Base-by-base conservation (phyloP, 2,329 filamentous ascomycete genomes). In the Trichoderma guizhouense region DNA sequence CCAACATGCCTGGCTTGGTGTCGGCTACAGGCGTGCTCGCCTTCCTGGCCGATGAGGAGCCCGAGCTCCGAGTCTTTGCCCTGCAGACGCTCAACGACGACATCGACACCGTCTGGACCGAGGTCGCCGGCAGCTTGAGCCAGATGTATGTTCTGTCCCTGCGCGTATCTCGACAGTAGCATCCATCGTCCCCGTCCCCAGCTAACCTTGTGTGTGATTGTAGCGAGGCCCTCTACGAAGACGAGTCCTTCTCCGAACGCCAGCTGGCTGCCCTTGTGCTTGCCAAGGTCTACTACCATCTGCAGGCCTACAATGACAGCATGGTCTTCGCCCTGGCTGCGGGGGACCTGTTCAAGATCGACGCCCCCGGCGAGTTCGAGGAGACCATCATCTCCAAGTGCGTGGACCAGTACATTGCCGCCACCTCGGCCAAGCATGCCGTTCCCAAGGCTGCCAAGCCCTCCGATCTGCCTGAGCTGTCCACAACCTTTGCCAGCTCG, bases 321-420 rank as follows among this genome's bases (percentile, higher is more conserved):
- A 98, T 99, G 95, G 93, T 93, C 67, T 98, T 99, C 83, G 96
- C 96, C 74, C 89, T 99, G 60, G 95, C 94, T 72, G 95, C 96
- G 28, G 96, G 96, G 73, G 93, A 98, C 80, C 90, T 97, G 64
- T 98, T 99, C 87, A 93, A 97, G 84, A 89, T 98, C 75, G 93
- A 98, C 79, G 88, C 91, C 69, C 92, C 93, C 67, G 93, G 94
- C 82, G 96, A 99, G 85, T 99, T 97, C 79, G 96, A 99, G 83
- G 95, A 99, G 85, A 99, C 96, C 71, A 98, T 99, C 84, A 95
- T 98, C 82, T 95, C 95, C 73, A 98, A 97, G 88, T 99, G 96
- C 80, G 90, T 99, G 79, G 96, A 99, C 83, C 97, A 97, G 75
- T 99, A 98, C 84, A 98, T 99, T 79, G 91, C 93, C 72, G 88